Evolutionary conservation across 179 eudicot genomes (phyloP), one percentile per base, ranked within the genome.

Genomic region (Pouteria campechiana): DNA sequence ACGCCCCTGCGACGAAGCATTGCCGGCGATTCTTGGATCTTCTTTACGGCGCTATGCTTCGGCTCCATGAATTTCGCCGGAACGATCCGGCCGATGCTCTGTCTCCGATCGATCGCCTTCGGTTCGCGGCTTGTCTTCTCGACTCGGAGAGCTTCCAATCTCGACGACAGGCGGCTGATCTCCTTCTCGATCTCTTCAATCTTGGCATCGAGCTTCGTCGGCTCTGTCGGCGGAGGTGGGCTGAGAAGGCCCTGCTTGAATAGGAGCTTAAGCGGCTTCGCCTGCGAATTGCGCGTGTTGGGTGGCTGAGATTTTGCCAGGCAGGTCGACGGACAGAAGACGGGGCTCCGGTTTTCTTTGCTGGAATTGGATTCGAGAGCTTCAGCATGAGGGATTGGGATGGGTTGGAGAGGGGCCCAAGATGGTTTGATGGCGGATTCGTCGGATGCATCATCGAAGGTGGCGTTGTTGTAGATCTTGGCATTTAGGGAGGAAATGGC

Each of bases 391-490:
- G 42, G 59, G 2, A 64, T 45, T 2, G 62, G 21, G n/a, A 58
- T n/a, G 12, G 67, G 59, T 25, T 71, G 68, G 17, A 58, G 9
- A 4, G 63, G 61, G 44, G 71, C 58, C 73, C 75, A 75, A 49
- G 77, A 68, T 41, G 43, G 16, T 22, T 32, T 57, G 12, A 28
- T 32, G 4, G 58, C 5, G 3, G 54, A 32, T 27, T 45, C 69
- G 25, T 58, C 58, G 3, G 61, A 64, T 30, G 74, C 76, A 32
- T 64, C 58, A 55, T 86, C 96, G 35, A 74, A 87, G 0, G 83
- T 79, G 22, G 76, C 86, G 46, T 87, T 87, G 68, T 87, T 55
- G 83, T 83, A 83, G 21, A 87, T 52, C 55, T 79, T 85, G n/a
- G n/a, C n/a, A n/a, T n/a, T n/a, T 11, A 86, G 41, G 50, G 82